Evolutionary conservation across 352 stramenopile genomes (phyloP).

Genomic region (Blastocystis sp.): DNA sequence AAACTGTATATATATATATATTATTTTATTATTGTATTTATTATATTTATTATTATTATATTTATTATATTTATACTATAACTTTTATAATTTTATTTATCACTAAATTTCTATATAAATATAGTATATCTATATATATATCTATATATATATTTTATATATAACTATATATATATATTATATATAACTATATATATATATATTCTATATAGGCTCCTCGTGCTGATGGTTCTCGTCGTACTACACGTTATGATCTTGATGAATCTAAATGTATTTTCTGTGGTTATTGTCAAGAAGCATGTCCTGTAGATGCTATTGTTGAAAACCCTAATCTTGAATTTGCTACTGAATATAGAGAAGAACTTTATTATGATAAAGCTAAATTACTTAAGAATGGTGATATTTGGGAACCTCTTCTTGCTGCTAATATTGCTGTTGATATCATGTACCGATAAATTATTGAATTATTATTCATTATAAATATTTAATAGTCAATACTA

Average conservation of each 20-base stretch:
- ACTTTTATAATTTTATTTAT: too few species aligned
- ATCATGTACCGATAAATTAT: constrained; percentile 95
- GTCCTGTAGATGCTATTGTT: constrained; percentile 95
- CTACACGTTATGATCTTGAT: constrained; percentile 98
- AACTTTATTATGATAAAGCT: constrained; percentile 98
- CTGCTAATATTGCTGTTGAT: constrained; percentile 90
- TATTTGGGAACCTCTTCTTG: constrained; percentile 98
- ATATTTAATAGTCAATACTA: too few species aligned
- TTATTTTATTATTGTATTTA: too few species aligned
- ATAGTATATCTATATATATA: too few species aligned
- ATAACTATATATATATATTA: too few species aligned
- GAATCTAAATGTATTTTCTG: constrained; percentile 99
- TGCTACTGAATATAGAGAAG: constrained; percentile 91
- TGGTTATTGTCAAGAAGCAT: constrained; percentile 78
- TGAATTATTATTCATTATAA: too few species aligned
- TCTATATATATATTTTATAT: too few species aligned
- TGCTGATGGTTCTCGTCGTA: constrained; percentile 83
- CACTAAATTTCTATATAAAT: too few species aligned
- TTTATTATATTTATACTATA: too few species aligned
- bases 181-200: too few species aligned
- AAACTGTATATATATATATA: constrained; percentile 53
- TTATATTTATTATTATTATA: too few species aligned
- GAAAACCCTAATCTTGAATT: constrained; percentile 99
- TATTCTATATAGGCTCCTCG: constrained; percentile 60
- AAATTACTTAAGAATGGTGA: constrained; percentile 97